A percentile compares a stretch with the other conserved stretches of the same genome.
Conservation (phyloP, 768 basidiomycete species). For the Asterophora lycoperdoides region DNA sequence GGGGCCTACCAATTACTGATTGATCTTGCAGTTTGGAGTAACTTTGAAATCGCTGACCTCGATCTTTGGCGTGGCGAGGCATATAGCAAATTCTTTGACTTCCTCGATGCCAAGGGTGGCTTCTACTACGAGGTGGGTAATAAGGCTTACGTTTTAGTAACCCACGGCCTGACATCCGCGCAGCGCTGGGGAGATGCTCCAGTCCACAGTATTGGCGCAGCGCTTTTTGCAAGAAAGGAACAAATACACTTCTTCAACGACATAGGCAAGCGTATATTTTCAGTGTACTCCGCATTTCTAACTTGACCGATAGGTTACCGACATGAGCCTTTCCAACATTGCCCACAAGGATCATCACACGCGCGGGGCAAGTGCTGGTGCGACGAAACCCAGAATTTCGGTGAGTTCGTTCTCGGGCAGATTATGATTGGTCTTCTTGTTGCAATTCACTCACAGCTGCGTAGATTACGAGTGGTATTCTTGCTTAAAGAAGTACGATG, state of each 20-base stretch:
- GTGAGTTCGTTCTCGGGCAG: constrained; percentile 37
- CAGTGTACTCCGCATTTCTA: neutral
- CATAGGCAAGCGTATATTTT: constrained; percentile 45
- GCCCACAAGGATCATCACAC: constrained; percentile 75
- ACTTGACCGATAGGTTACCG: constrained; percentile 47
- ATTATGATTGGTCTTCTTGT: neutral
- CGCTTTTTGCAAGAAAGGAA: constrained; percentile 82
- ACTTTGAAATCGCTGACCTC: constrained; percentile 87
- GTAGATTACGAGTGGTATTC: constrained; percentile 86
- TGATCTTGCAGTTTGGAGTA: constrained; percentile 70
- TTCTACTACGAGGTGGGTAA: constrained; percentile 81
- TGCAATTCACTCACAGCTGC: constrained; percentile 1
- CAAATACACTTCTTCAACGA: constrained; percentile 96
- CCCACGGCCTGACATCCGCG: constrained; percentile 3
- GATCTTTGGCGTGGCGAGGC: constrained; percentile 82
- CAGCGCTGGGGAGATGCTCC: constrained; percentile 94
- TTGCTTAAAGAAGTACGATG: constrained; percentile 75
- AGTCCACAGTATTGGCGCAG: constrained; percentile 86
- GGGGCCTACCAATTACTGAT: constrained; percentile 5
- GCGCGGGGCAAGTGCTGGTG: constrained; percentile 85
- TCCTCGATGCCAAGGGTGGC: constrained; percentile 74
- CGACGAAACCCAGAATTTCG: constrained; percentile 67
- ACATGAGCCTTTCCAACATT: constrained; percentile 94
- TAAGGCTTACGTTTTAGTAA: neutral
- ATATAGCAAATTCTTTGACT: constrained; percentile 80